Percentiles rank a stretch among this genome's conserved stretches.
Evolutionary conservation across 208 protist genomes (phyloP).

Genomic region (Leishmania tarentolae): DNA sequence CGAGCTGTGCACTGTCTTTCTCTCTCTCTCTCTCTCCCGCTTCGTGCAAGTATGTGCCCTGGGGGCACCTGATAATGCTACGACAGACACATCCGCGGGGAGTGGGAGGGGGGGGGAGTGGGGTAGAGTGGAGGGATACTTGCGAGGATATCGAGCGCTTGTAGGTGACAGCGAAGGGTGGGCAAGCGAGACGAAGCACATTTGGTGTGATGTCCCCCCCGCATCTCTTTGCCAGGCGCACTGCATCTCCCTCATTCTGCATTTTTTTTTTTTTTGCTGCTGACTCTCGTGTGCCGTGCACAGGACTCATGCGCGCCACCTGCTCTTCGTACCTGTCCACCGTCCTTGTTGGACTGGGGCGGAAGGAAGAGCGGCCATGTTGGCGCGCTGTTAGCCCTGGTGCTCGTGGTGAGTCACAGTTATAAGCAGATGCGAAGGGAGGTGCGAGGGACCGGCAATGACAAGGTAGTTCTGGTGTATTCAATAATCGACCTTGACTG

Average conservation of each 20-base stretch:
- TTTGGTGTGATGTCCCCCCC: constrained; percentile 24
- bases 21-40: no score
- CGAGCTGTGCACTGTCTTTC: background rate
- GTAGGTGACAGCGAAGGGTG: background rate
- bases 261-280: background rate
- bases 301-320: background rate
- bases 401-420: background rate
- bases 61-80: background rate
- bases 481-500: constrained; percentile 10
- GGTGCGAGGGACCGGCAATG: constrained; percentile 12
- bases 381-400: background rate
- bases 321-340: no score
- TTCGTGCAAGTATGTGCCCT: background rate
- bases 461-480: constrained; percentile 37
- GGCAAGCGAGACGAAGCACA: background rate
- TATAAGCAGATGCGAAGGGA: background rate
- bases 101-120: background rate
- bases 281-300: background rate
- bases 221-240: constrained; percentile 17
- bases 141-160: background rate
- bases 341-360: background rate
- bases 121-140: background rate
- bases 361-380: background rate
- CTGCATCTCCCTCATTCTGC: background rate
- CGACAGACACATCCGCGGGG: background rate